Evolutionary conservation across 2,329 filamentous ascomycete species (phyloP).

Genomic region (Zymoseptoria crescenta): DNA sequence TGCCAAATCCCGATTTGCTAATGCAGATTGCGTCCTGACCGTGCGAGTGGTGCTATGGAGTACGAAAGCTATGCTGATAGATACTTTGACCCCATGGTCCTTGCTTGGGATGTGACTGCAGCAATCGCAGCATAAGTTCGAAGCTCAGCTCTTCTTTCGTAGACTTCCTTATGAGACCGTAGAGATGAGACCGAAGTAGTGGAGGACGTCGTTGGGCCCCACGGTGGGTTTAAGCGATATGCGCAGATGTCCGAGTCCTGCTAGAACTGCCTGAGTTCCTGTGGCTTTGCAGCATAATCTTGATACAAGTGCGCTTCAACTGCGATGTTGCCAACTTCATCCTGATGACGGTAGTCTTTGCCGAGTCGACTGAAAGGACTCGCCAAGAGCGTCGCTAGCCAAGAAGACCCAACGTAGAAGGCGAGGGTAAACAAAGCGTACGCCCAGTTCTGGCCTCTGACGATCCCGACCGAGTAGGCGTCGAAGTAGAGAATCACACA

Average conservation of each 20-base stretch:
- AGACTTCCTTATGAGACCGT: no score
- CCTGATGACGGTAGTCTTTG: not conserved
- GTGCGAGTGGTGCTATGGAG: conserved; percentile 38
- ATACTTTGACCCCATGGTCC: conserved; percentile 49
- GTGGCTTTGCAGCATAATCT: not conserved
- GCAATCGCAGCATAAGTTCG: not conserved
- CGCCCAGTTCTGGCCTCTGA: not conserved
- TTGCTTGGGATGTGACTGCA: conserved; percentile 17
- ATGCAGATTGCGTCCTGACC: not conserved
- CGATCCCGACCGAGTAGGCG: not conserved
- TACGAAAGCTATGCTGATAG: conserved; percentile 50
- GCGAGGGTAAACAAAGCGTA: not conserved
- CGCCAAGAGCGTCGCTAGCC: not conserved
- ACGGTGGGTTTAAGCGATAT: not conserved
- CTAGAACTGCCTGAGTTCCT: not conserved
- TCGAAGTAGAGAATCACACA: not conserved
- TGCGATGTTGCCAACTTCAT: not conserved
- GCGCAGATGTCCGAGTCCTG: not conserved
- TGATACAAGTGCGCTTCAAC: not conserved
- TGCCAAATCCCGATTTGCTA: not conserved
- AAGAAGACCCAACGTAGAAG: not conserved
- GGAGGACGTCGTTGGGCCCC: not conserved
- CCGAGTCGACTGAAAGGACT: not conserved
- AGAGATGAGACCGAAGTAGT: not conserved
- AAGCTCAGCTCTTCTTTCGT: not conserved